Conservation (phyloP, 75 land plant genomes). For the Cunninghamia lanceolata region DNA sequence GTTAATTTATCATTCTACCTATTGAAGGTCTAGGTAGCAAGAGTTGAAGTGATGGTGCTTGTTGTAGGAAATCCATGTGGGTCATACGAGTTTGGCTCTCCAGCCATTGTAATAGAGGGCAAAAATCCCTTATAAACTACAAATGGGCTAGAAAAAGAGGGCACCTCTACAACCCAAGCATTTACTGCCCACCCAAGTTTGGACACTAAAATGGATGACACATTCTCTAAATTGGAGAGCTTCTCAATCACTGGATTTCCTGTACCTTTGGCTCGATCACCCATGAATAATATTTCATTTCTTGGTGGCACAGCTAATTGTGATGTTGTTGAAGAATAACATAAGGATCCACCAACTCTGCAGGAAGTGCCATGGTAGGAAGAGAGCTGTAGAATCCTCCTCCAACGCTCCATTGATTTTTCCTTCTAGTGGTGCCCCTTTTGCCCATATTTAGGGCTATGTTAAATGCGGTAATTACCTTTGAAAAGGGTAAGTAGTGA, state of each 20-base stretch:
- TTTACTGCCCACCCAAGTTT: constrained; percentile 66
- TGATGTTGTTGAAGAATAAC: constrained; percentile 24
- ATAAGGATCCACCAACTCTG: constrained; percentile 50
- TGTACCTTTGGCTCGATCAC: constrained; percentile 69
- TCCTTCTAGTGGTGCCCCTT: constrained; percentile 60
- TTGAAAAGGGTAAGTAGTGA: no score
- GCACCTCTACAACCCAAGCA: constrained; percentile 84
- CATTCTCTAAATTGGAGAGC: constrained; percentile 52
- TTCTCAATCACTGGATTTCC: constrained; percentile 69
- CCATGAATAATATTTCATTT: constrained; percentile 81
- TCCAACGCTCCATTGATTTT: constrained; percentile 62
- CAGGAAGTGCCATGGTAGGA: constrained; percentile 9
- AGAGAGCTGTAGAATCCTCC: constrained; percentile 36
- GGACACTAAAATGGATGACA: constrained; percentile 58
- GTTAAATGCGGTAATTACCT: no score
- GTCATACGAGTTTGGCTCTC: constrained; percentile 70
- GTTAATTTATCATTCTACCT: constrained; percentile 59
- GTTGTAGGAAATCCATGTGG: constrained; percentile 73
- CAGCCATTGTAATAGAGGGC: constrained; percentile 47
- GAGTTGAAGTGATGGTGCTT: constrained; percentile 35
- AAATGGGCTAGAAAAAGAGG: constrained; percentile 65
- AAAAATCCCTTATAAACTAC: constrained; percentile 79
- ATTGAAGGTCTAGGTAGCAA: constrained; percentile 46
- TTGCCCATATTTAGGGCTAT: no score
- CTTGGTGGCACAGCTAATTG: constrained; percentile 36